These are phyloP conservation scores for Tolypocladium cylindrosporum DNA, from an alignment of 2,329 filamentous ascomycete species.

Conservation along the genomic window DNA sequence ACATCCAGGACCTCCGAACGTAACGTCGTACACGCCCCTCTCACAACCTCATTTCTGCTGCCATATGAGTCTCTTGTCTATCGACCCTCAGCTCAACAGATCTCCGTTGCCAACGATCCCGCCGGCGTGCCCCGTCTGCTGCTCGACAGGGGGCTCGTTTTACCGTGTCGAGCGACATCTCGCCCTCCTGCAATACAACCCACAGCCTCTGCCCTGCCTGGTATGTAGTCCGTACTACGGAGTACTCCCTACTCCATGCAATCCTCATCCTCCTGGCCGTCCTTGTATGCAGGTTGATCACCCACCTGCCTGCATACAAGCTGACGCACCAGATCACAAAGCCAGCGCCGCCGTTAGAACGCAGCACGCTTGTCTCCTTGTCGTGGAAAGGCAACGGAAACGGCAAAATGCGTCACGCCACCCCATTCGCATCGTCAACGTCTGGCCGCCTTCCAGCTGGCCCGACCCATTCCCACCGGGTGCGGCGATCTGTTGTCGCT, in stretches of 20 bases:
- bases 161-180: not conserved
- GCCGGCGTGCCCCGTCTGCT: not conserved
- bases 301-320: not conserved
- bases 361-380: not conserved
- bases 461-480: not conserved
- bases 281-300: not conserved
- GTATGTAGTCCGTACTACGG: not conserved
- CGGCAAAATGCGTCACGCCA: not conserved
- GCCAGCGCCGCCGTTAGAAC: not conserved
- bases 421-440: not conserved
- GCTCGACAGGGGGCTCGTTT: not conserved
- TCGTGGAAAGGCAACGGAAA: not conserved
- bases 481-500: conserved; percentile 2
- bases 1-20: not conserved
- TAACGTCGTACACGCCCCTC: not conserved
- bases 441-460: not conserved
- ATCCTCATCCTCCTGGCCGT: not conserved
- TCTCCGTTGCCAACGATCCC: not conserved
- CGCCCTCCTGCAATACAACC: not conserved
- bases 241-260: not conserved
- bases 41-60: not conserved
- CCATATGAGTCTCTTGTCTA: not conserved
- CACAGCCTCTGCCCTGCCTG: not conserved
- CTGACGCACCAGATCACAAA: not conserved
- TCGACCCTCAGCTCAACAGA: not conserved